Conservation (phyloP, 345 rosid species). For the Heritiera littoralis region DNA sequence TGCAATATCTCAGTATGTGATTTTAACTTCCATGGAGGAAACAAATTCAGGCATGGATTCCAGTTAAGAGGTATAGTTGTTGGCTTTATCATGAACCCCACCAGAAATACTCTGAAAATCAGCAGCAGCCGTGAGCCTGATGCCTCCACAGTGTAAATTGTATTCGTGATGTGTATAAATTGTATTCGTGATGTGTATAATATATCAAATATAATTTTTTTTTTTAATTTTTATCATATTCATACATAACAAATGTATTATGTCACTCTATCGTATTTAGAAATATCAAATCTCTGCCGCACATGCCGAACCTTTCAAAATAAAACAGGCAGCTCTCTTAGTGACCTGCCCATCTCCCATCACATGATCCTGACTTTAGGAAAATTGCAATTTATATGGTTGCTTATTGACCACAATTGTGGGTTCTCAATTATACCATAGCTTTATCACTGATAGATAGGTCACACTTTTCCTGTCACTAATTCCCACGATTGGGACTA, state of each 20-base stretch:
- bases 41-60: neutral
- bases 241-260: no score
- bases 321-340: neutral
- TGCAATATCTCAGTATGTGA: neutral
- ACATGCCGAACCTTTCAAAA: neutral
- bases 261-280: no score
- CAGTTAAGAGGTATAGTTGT: neutral
- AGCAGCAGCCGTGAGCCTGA: neutral
- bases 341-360: neutral
- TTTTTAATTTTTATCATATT: no score
- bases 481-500: neutral
- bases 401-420: neutral
- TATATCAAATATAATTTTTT: no score
- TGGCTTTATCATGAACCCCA: neutral
- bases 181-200: no score
- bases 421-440: neutral
- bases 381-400: neutral
- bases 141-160: neutral
- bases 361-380: neutral
- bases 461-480: neutral
- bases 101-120: neutral
- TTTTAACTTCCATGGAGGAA: neutral
- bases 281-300: no score
- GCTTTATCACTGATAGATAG: neutral
- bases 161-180: no score